phyloP scores from a whole-genome alignment of 2,329 filamentous ascomycete species.

The Aspergillus ochraceoroseus region DNA sequence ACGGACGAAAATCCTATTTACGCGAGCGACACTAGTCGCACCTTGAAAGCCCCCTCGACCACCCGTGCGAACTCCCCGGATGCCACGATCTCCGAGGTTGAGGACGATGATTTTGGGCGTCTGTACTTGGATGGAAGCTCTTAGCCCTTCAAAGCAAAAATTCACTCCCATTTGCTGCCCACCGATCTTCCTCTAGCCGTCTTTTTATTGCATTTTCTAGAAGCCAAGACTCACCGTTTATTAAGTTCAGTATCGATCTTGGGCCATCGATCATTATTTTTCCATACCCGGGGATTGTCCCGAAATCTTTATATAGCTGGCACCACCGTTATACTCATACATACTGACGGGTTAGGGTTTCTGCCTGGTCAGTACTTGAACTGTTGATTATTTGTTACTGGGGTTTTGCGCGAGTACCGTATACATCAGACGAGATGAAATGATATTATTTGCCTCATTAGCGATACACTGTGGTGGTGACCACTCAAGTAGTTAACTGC shows the following conservation, averaged over 20 bases:
- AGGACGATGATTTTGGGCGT: constrained; percentile 31
- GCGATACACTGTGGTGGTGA: too few relatives aligned
- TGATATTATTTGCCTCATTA: not conserved
- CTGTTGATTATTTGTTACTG: constrained; percentile 2
- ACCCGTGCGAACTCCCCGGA: constrained; percentile 29
- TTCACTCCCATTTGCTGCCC: not conserved
- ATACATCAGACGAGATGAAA: constrained; percentile 2
- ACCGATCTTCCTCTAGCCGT: constrained; percentile 1
- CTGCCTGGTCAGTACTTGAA: not conserved
- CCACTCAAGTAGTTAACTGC: too few relatives aligned
- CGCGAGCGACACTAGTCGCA: constrained; percentile 14
- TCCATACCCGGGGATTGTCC: constrained; percentile 2
- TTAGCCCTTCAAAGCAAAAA: too few relatives aligned
- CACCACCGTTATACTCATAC: constrained; percentile 10
- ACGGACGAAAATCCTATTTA: constrained; percentile 25
- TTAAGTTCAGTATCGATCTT: constrained; percentile 3
- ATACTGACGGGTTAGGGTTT: not conserved
- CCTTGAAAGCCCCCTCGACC: constrained; percentile 17
- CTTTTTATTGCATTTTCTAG: constrained; percentile 6
- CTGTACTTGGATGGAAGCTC: constrained; percentile 32
- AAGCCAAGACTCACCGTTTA: not conserved
- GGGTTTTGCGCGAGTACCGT: constrained; percentile 6
- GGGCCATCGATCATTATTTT: constrained; percentile 4
- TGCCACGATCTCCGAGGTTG: constrained; percentile 34
- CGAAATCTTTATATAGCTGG: constrained; percentile 11